phyloP scores from a whole-genome alignment of 441 rosid species.

The Eruca vesicaria region DNA sequence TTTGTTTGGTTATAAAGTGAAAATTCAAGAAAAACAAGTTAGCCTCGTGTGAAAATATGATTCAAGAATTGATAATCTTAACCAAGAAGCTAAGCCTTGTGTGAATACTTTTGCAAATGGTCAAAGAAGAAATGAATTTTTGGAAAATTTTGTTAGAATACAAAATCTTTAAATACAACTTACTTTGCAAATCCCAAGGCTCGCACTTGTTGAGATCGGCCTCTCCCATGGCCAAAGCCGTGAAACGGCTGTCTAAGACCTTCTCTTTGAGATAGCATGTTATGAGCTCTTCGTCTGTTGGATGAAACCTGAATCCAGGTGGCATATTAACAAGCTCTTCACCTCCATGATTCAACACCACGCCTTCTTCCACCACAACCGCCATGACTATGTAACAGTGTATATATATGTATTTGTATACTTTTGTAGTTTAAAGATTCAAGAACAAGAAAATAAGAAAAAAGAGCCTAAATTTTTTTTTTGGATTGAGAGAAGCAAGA shows the following conservation, averaged over 20 bases:
- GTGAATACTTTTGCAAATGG: slow-evolving; percentile 12
- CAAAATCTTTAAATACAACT: too few relatives aligned
- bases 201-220: slow-evolving; percentile 91
- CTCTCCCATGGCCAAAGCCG: slow-evolving; percentile 77
- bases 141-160: not conserved
- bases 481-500: slow-evolving; percentile 2
- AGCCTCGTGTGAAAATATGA: slow-evolving; percentile 5
- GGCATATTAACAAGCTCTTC: slow-evolving; percentile 52
- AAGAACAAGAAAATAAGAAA: slow-evolving; percentile 13
- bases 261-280: slow-evolving; percentile 64
- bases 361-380: slow-evolving; percentile 24
- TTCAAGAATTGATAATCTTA: slow-evolving; percentile 4
- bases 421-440: not conserved
- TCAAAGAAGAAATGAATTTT: slow-evolving; percentile 4
- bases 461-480: not conserved
- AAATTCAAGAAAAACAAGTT: not conserved
- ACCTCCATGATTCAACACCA: slow-evolving; percentile 27
- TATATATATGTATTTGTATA: not conserved
- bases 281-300: slow-evolving; percentile 88
- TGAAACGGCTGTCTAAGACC: slow-evolving; percentile 54
- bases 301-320: slow-evolving; percentile 89
- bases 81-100: slow-evolving; percentile 15
- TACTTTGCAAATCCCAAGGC: slow-evolving; percentile 93
- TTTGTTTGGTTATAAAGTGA: not conserved
- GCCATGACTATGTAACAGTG: slow-evolving; percentile 16